Percentiles rank a stretch among this genome's conserved stretches.
Conservation (phyloP, 164 flowering plant species). For the Vitis amurensis region DNA sequence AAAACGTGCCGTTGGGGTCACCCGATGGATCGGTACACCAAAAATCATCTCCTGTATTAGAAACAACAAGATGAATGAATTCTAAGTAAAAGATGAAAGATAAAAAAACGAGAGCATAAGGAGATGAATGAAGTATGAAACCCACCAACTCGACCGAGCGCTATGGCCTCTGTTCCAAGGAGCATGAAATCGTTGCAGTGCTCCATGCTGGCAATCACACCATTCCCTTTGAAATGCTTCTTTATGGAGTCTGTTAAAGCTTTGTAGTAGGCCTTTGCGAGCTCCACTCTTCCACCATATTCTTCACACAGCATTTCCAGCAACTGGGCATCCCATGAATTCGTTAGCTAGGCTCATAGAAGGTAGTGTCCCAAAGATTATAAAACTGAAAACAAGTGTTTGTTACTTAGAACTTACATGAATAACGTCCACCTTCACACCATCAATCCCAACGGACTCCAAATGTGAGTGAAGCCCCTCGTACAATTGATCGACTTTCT, state of each 20-base stretch:
- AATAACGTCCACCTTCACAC: conserved; percentile 90
- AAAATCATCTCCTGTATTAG: conserved; percentile 68
- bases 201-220: conserved; percentile 94
- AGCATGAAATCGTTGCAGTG: conserved; percentile 93
- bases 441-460: conserved; percentile 76
- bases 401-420: conserved; percentile 57
- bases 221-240: conserved; percentile 79
- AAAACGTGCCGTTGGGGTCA: conserved; percentile 77
- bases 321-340: conserved; percentile 33
- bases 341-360: too few species aligned
- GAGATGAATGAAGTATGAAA: background rate
- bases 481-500: conserved; percentile 59
- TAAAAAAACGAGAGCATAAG: background rate
- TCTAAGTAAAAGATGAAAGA: background rate
- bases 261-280: conserved; percentile 75
- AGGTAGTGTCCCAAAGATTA: too few species aligned
- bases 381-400: too few species aligned
- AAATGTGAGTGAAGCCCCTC: conserved; percentile 82
- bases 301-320: conserved; percentile 82
- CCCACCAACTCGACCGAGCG: conserved; percentile 84
- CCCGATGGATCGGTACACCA: conserved; percentile 85
- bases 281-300: conserved; percentile 78
- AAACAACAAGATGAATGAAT: background rate
- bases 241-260: conserved; percentile 65
- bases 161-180: conserved; percentile 76